Percentiles rank a stretch among this genome's conserved stretches.
phyloP scores from a whole-genome alignment of 176 grass and related monocot species.

The Carex myosuroides region DNA sequence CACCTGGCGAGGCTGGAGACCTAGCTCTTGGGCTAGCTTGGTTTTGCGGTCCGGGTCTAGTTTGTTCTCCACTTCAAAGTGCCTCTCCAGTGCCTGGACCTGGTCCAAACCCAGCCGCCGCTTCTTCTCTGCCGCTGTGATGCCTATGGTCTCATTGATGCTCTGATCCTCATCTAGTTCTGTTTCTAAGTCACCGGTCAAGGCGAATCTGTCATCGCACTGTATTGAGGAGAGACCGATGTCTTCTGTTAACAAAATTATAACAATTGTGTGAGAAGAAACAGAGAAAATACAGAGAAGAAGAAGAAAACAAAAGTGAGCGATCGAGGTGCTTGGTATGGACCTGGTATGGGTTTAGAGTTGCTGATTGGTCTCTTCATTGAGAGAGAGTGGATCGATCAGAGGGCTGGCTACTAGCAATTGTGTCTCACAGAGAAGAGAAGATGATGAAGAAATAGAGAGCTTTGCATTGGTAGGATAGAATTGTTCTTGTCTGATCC shows the following conservation, averaged over 20 bases:
- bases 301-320: not conserved
- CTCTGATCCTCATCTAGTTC: constrained; percentile 12
- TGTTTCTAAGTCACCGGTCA: not conserved
- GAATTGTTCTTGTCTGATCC: constrained; percentile 20
- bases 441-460: not conserved
- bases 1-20: constrained; percentile 64
- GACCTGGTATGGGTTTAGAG: constrained; percentile 35
- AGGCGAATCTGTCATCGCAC: not conserved
- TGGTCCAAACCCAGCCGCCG: constrained; percentile 41
- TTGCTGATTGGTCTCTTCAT: constrained; percentile 52
- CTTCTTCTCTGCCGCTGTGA: constrained; percentile 45
- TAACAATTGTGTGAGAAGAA: constrained; percentile 13
- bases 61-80: constrained; percentile 74
- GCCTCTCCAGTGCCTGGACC: constrained; percentile 50
- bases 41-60: constrained; percentile 60
- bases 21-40: constrained; percentile 40
- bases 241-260: constrained; percentile 18
- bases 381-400: not conserved
- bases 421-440: not conserved
- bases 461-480: not conserved
- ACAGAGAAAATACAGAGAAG: not conserved
- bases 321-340: not conserved
- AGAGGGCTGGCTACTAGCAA: not conserved
- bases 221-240: not conserved
- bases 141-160: not conserved